A percentile compares a stretch with the other conserved stretches of the same genome.
Evolutionary conservation across 768 basidiomycete species (phyloP).

Genomic region (Tricholoma sp.): DNA sequence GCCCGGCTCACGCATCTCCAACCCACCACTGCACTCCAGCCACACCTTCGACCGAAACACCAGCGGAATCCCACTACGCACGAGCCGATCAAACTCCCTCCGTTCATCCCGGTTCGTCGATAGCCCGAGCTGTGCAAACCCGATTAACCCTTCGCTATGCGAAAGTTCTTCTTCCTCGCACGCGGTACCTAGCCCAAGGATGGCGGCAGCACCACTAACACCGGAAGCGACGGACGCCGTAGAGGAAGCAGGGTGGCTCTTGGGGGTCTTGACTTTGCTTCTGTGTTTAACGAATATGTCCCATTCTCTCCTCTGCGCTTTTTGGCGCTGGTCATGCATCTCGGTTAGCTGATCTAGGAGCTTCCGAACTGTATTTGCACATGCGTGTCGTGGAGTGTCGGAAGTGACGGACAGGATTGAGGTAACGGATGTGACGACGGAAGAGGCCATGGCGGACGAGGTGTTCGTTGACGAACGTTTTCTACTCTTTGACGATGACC

Average conservation of each 20-base stretch:
- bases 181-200: slow-evolving; percentile 62
- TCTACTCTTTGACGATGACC: slow-evolving; percentile 46
- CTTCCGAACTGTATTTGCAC: slow-evolving; percentile 66
- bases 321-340: slow-evolving; percentile 79
- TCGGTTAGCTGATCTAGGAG: slow-evolving; percentile 72
- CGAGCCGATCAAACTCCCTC: slow-evolving; percentile 71
- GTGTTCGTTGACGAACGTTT: slow-evolving; percentile 39
- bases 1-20: slow-evolving; percentile 91
- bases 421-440: slow-evolving; percentile 29
- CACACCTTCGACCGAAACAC: slow-evolving; percentile 84
- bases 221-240: slow-evolving; percentile 23
- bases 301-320: slow-evolving; percentile 72
- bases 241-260: slow-evolving; percentile 18
- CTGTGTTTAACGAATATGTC: slow-evolving; percentile 78
- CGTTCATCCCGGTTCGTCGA: slow-evolving; percentile 74
- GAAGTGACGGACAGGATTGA: slow-evolving; percentile 57
- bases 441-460: slow-evolving; percentile 15
- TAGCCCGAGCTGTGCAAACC: slow-evolving; percentile 83
- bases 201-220: slow-evolving; percentile 49
- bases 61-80: slow-evolving; percentile 85
- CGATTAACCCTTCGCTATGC: slow-evolving; percentile 84
- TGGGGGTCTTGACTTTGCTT: slow-evolving; percentile 38
- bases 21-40: slow-evolving; percentile 89
- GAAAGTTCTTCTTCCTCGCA: slow-evolving; percentile 68
- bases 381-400: slow-evolving; percentile 69